Base-by-base conservation (phyloP, 2,329 filamentous ascomycete species). In the Cladosporium phlei region DNA sequence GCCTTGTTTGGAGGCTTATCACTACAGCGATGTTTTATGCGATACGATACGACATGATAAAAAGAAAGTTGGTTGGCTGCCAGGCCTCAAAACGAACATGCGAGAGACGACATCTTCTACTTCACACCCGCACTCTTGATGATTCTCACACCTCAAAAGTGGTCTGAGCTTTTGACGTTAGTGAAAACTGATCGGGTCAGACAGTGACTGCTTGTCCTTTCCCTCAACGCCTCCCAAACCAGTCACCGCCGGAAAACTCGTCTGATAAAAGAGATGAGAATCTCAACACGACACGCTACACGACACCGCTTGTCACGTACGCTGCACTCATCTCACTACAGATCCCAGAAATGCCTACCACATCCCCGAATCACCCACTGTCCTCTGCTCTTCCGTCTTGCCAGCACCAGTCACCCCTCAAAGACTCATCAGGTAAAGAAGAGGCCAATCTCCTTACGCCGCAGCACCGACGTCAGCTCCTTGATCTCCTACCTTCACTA, bases 31-130 rank as follows among this genome's bases (percentile, higher is more conserved):
- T n/a, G n/a, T n/a, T n/a, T n/a, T 16, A 43, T 29, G 39, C 28
- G 39, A 43, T 10, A 43, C 29, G 39, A 43, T 30, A 33, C 39
- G 28, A 43, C 11, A 27, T 14, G 14, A 14, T 33, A 14, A 33
- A 25, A 25, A 25, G 24, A 25, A 39, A 28, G 17, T 19, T 38
- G 21, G 27, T 22, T 25, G 35, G 21, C 24, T 38, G 35, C 35
- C 24, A 9, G 22, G 21, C 8, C 12, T 27, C 14, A 27, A n/a
- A n/a, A n/a, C n/a, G n/a, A n/a, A n/a, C n/a, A n/a, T n/a, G n/a
- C n/a, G 35, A 27, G 14, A 38, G 9, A 38, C n/a, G 9, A 9
- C 2, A 1, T 38, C 27, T 14, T 38, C 35, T 38, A 16, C 8
- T 21, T 24, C 20, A 16, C 9, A 2, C 3, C 16, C 17, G 10